phyloP scores from a whole-genome alignment of 371 early-diverging fungal genomes.

The Mucor indicus region DNA sequence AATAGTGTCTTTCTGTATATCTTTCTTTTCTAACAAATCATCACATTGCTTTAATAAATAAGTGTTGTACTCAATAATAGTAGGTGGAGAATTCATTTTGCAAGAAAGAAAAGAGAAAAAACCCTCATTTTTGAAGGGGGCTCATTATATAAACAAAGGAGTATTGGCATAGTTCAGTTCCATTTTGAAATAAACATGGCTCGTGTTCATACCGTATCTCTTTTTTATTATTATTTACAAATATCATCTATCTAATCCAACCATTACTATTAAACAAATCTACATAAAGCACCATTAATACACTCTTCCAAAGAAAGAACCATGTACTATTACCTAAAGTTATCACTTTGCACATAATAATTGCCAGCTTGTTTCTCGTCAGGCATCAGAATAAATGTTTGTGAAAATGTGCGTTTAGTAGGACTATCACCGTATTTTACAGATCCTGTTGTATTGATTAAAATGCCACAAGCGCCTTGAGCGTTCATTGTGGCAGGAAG shows the following conservation, averaged over 20 bases:
- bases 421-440: slow-evolving; percentile 62
- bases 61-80: slow-evolving; percentile 4
- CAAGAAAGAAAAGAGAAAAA: too few relatives aligned
- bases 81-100: slow-evolving; percentile 8
- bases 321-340: slow-evolving; percentile 54
- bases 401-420: slow-evolving; percentile 53
- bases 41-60: slow-evolving; percentile 19
- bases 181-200: too few relatives aligned
- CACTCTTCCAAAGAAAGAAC: too few relatives aligned
- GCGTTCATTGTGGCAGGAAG: slow-evolving; percentile 44
- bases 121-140: too few relatives aligned
- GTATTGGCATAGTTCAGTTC: too few relatives aligned
- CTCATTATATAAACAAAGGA: too few relatives aligned
- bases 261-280: too few relatives aligned
- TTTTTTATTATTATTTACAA: too few relatives aligned
- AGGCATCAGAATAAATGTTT: slow-evolving; percentile 68
- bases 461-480: slow-evolving; percentile 47
- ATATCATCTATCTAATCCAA: too few relatives aligned
- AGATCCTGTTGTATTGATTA: slow-evolving; percentile 55
- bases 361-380: slow-evolving; percentile 49
- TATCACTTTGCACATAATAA: slow-evolving; percentile 60
- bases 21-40: slow-evolving; percentile 4
- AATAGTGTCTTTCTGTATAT: too few relatives aligned
- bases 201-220: too few relatives aligned
- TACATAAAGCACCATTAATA: too few relatives aligned